phyloP scores from a whole-genome alignment of 2,329 filamentous ascomycete species.

The Fusarium paranaense region DNA sequence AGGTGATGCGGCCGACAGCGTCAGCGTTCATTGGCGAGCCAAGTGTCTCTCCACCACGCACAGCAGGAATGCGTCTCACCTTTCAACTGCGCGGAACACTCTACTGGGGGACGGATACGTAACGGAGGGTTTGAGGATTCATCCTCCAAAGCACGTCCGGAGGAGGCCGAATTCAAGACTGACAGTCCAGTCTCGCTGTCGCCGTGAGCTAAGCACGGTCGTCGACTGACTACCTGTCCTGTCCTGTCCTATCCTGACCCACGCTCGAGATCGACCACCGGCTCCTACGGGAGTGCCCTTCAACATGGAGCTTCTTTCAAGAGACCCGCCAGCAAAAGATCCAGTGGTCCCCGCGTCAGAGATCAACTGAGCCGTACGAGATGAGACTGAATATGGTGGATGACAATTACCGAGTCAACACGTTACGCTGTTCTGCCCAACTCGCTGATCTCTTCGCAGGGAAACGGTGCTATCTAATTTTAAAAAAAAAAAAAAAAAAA shows the following conservation, averaged over 20 bases:
- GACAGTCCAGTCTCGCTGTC: neutral
- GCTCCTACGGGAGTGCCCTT: constrained; percentile 20
- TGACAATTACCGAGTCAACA: neutral
- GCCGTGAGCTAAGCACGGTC: constrained; percentile 23
- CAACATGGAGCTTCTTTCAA: constrained; percentile 21
- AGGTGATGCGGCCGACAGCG: constrained; percentile 27
- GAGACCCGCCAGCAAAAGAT: constrained; percentile 15
- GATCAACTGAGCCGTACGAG: constrained; percentile 3
- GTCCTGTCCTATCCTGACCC: constrained; percentile 10
- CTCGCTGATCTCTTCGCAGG: neutral
- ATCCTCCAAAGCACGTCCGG: neutral
- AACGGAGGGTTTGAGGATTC: neutral
- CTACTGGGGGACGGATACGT: constrained; percentile 3
- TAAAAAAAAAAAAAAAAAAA: neutral
- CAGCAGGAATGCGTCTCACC: constrained; percentile 9
- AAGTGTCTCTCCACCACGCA: constrained; percentile 15
- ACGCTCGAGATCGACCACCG: constrained; percentile 29
- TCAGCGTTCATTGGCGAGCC: constrained; percentile 20
- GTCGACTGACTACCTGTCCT: constrained; percentile 1
- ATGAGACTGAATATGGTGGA: neutral
- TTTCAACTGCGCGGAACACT: constrained; percentile 8
- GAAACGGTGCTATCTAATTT: neutral
- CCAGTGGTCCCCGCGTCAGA: constrained; percentile 7
- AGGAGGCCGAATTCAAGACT: neutral
- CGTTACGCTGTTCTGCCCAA: neutral